A percentile compares a stretch with the other conserved stretches of the same genome.
phyloP scores from a whole-genome alignment of 768 basidiomycete species.

The Phlegmacium glaucopus region DNA sequence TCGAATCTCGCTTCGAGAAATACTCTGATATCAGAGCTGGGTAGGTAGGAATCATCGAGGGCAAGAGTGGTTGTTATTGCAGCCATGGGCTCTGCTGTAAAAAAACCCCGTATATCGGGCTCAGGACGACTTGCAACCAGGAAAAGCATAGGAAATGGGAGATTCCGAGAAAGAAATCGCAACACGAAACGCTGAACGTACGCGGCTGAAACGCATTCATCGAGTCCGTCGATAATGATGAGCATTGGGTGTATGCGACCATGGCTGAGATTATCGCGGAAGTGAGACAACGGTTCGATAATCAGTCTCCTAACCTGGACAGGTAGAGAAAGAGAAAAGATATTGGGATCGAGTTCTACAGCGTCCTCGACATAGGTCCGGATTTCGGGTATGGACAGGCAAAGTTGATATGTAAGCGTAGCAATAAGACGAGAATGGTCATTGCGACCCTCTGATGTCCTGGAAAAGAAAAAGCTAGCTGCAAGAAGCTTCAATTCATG shows the following conservation, averaged over 20 bases:
- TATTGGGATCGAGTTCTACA: too few relatives aligned
- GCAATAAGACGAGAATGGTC: too few relatives aligned
- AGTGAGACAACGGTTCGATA: constrained; percentile 8
- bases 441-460: too few relatives aligned
- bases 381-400: too few relatives aligned
- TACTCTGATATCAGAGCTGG: constrained; percentile 8
- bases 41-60: constrained; percentile 7
- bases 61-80: constrained; percentile 2
- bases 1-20: constrained; percentile 10
- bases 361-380: too few relatives aligned
- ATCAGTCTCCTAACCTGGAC: constrained; percentile 10
- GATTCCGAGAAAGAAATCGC: background rate
- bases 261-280: background rate
- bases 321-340: constrained; percentile 6
- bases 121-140: constrained; percentile 20
- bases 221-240: constrained; percentile 20
- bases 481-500: too few relatives aligned
- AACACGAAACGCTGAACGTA: constrained; percentile 13
- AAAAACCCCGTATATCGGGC: constrained; percentile 10
- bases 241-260: constrained; percentile 2
- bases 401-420: too few relatives aligned
- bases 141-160: constrained; percentile 10
- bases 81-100: constrained; percentile 5
- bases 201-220: constrained; percentile 14
- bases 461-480: too few relatives aligned